Evolutionary conservation across 768 basidiomycete species (phyloP).

Genomic region (Tylopilus plumbeoviolaceoides): DNA sequence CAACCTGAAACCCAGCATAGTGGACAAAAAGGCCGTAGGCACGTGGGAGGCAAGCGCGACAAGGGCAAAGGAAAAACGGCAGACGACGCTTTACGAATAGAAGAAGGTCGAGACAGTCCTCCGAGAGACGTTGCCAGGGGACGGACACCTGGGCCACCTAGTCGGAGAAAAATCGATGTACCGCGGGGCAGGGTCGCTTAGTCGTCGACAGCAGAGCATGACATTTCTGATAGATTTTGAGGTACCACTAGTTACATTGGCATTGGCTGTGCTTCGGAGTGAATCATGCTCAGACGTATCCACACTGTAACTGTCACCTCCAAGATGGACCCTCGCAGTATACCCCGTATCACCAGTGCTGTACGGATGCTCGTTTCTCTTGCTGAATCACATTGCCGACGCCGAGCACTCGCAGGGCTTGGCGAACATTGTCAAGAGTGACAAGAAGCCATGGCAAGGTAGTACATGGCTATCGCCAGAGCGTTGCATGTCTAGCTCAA

Average conservation of each 20-base stretch:
- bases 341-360: constrained; percentile 18
- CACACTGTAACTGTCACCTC: neutral
- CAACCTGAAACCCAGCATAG: constrained; percentile 5
- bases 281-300: constrained; percentile 7
- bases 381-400: constrained; percentile 9
- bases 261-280: neutral
- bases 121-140: constrained; percentile 15
- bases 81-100: constrained; percentile 7
- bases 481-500: neutral
- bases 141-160: constrained; percentile 26
- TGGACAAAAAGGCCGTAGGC: constrained; percentile 6
- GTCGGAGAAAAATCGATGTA: constrained; percentile 10
- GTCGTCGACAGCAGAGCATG: constrained; percentile 17
- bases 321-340: constrained; percentile 16
- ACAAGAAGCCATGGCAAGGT: constrained; percentile 48
- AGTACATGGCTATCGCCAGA: neutral
- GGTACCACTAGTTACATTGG: constrained; percentile 1
- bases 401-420: constrained; percentile 50
- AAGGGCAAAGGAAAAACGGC: constrained; percentile 15
- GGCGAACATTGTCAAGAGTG: constrained; percentile 62
- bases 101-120: constrained; percentile 13
- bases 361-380: constrained; percentile 13
- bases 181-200: constrained; percentile 20
- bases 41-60: constrained; percentile 12
- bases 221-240: constrained; percentile 6